A percentile compares a stretch with the other conserved stretches of the same genome.
These are phyloP conservation scores for Apiospora saccharicola DNA, from an alignment of 2,329 filamentous ascomycete genomes.

Conservation along the genomic window DNA sequence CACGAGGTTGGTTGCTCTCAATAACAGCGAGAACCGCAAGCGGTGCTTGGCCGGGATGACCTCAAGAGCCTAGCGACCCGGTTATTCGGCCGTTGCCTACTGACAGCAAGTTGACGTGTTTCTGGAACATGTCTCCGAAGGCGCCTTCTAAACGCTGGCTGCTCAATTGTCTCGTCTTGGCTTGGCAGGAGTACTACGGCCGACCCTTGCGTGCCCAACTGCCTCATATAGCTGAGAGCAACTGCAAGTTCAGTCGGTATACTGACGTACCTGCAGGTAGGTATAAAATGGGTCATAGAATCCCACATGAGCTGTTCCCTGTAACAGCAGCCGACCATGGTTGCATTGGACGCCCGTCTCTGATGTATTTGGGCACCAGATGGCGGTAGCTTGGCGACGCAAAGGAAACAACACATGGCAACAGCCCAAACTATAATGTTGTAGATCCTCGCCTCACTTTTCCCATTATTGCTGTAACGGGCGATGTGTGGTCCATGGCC, in stretches of 20 bases:
- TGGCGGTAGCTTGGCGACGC: neutral
- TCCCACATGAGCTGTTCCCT: neutral
- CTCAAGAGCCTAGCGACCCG: neutral
- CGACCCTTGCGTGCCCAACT: neutral
- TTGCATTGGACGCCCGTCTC: neutral
- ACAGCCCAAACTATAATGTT: neutral
- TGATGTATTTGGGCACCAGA: neutral
- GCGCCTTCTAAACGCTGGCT: neutral
- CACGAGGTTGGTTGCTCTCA: neutral
- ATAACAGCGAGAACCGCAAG: neutral
- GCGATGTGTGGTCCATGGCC: neutral
- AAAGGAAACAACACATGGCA: neutral
- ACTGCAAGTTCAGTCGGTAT: neutral
- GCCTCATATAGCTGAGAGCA: neutral
- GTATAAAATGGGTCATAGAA: neutral
- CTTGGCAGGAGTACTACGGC: neutral
- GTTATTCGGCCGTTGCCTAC: neutral
- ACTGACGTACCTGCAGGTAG: neutral
- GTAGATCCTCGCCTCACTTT: neutral
- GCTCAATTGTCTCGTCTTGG: constrained; percentile 11
- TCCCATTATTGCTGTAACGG: neutral
- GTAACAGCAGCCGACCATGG: neutral
- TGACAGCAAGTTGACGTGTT: neutral
- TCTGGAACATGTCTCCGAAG: constrained; percentile 13
- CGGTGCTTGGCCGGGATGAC: neutral